Base-by-base conservation (phyloP, 1,284 basidiomycete species). In the Blastosporella zonata region DNA sequence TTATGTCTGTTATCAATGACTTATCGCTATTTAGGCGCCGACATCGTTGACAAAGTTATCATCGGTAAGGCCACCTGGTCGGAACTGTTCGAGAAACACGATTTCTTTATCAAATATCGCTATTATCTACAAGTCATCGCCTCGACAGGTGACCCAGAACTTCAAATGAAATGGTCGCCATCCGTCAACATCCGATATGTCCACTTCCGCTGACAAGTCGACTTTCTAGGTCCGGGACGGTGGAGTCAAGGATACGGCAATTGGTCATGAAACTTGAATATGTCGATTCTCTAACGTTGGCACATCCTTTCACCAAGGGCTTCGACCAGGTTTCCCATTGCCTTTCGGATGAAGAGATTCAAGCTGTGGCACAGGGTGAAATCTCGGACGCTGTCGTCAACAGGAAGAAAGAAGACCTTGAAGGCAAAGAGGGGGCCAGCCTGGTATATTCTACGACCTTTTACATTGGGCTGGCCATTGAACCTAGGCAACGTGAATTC, bases 91-190 rank as follows among this genome's bases (percentile, higher is more conserved):
- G 72, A 84, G 42, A 93, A 92, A 63, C 93, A 96, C 66, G 93
- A 98, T 70, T 99, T 99, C 68, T 99, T 98, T 77, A 84, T 89
- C 67, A 91, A 90, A 70, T 99, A 99, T 71, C 87, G 91, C 55
- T 94, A 97, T 73, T 99, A 99, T 67, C 81, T 99, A n/a, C 94
- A 97, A 79, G 87, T 99, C 22, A 93, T 96, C 49, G 95, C 96
- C 6, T 95, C 93, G 33, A 86, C 93, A 46, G 84, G 86, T 20
- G 82, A 84, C 36, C 65, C 84, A 2, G 94, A 97, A 20, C 72
- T 89, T 15, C 94, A 99, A 67, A 84, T 94, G 55, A 97, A 97
- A 72, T 99, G 97, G 97, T 94, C 47, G 80, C 69, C 48, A 55
- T 46, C 27, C 15, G 12, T 25, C 15, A 9, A 46, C n/a, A 18